These are phyloP conservation scores for Xylaria multiplex DNA, from an alignment of 2,329 filamentous ascomycete species.

Conservation along the genomic window DNA sequence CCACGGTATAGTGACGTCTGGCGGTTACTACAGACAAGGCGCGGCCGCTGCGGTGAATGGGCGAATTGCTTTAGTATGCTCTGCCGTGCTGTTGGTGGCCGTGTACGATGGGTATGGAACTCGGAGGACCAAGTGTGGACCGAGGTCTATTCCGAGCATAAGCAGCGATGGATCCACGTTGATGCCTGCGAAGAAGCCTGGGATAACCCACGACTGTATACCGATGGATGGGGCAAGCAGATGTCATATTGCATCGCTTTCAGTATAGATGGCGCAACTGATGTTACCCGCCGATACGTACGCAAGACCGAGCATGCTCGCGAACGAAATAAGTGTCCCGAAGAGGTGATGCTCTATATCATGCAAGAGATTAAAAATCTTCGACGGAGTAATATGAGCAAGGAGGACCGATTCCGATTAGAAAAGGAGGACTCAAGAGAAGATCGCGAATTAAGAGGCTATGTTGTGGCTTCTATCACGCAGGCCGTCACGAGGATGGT, in stretches of 20 bases:
- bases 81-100: conserved; percentile 88
- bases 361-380: conserved; percentile 90
- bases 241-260: conserved; percentile 98
- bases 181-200: conserved; percentile 94
- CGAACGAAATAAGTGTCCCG: conserved; percentile 82
- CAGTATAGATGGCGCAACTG: conserved; percentile 82
- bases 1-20: conserved; percentile 96
- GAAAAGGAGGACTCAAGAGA: conserved; percentile 83
- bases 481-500: conserved; percentile 76
- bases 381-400: conserved; percentile 83
- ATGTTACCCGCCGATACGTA: conserved; percentile 74
- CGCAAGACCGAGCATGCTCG: conserved; percentile 77
- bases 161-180: conserved; percentile 95
- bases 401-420: conserved; percentile 83
- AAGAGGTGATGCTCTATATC: conserved; percentile 90
- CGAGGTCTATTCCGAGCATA: conserved; percentile 94
- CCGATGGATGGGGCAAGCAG: conserved; percentile 95
- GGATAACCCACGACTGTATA: conserved; percentile 92
- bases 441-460: conserved; percentile 77
- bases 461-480: conserved; percentile 78
- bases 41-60: conserved; percentile 93
- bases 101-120: conserved; percentile 98
- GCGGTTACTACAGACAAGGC: conserved; percentile 84
- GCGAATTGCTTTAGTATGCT: conserved; percentile 99
- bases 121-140: conserved; percentile 98